phyloP scores from a whole-genome alignment of 495 filamentous ascomycete species.

The Delitschia confertaspora region DNA sequence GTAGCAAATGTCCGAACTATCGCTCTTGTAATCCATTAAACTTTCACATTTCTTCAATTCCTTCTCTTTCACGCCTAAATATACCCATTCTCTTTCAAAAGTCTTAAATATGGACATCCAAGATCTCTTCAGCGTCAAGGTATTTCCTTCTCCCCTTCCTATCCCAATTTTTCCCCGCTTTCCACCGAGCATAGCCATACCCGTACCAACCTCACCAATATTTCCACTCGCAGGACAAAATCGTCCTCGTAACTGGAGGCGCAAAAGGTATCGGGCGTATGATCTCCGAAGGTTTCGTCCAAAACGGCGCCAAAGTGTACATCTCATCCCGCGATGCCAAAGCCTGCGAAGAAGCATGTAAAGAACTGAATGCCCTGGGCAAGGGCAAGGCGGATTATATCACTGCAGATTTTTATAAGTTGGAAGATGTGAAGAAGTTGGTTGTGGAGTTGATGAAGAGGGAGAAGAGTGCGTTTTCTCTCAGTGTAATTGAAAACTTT shows the following conservation, averaged over 20 bases:
- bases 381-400: slow-evolving; percentile 57
- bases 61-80: background rate
- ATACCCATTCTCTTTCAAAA: background rate
- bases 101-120: slow-evolving; percentile 24
- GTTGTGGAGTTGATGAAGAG: slow-evolving; percentile 54
- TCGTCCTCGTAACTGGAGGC: slow-evolving; percentile 33
- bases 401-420: slow-evolving; percentile 64
- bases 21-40: too few relatives aligned
- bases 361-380: slow-evolving; percentile 53
- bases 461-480: slow-evolving; percentile 46
- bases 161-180: background rate
- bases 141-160: slow-evolving; percentile 4
- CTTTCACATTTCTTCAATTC: too few relatives aligned
- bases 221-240: slow-evolving; percentile 25
- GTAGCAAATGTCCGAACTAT: too few relatives aligned
- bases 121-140: slow-evolving; percentile 30
- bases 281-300: slow-evolving; percentile 33
- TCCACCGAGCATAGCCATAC: too few relatives aligned
- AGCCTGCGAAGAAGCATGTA: slow-evolving; percentile 49
- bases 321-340: slow-evolving; percentile 65
- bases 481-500: background rate
- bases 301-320: slow-evolving; percentile 48
- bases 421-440: slow-evolving; percentile 57
- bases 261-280: slow-evolving; percentile 34
- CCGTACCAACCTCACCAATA: too few relatives aligned